A percentile compares a stretch with the other conserved stretches of the same genome.
Evolutionary conservation across 805 yeast species (phyloP).

Genomic region (Scheffersomyces amazonensis): DNA sequence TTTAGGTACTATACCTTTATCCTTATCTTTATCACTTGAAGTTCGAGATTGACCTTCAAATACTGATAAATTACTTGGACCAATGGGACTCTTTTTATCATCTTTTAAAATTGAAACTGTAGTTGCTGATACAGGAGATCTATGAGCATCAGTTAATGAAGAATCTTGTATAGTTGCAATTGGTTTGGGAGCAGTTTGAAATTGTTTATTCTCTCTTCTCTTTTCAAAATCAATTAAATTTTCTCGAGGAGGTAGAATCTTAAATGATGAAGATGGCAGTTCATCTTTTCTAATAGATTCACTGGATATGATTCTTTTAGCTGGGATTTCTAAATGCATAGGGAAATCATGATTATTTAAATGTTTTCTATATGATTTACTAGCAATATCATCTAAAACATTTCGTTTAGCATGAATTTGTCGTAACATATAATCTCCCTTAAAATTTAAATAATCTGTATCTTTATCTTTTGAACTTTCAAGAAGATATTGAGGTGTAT

Average conservation of each 20-base stretch:
- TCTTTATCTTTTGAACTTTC: constrained; percentile 39
- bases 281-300: not conserved
- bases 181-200: constrained; percentile 32
- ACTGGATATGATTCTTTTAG: constrained; percentile 11
- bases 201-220: constrained; percentile 53
- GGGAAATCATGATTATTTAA: not conserved
- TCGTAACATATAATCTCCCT: constrained; percentile 29
- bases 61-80: not conserved
- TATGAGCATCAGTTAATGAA: constrained; percentile 21
- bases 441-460: constrained; percentile 57
- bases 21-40: constrained; percentile 2
- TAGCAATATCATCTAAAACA: not conserved
- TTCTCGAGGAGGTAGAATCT: constrained; percentile 17
- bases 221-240: constrained; percentile 81
- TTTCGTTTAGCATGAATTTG: constrained; percentile 11
- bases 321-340: constrained; percentile 1
- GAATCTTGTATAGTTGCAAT: constrained; percentile 34
- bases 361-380: not conserved
- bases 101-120: constrained; percentile 28
- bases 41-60: not conserved
- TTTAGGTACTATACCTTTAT: constrained; percentile 59
- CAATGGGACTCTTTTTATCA: constrained; percentile 5
- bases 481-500: constrained; percentile 67
- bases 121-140: constrained; percentile 36
- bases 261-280: not conserved